phyloP scores from a whole-genome alignment of 2,329 filamentous ascomycete species.

The Annulohypoxylon truncatum region DNA sequence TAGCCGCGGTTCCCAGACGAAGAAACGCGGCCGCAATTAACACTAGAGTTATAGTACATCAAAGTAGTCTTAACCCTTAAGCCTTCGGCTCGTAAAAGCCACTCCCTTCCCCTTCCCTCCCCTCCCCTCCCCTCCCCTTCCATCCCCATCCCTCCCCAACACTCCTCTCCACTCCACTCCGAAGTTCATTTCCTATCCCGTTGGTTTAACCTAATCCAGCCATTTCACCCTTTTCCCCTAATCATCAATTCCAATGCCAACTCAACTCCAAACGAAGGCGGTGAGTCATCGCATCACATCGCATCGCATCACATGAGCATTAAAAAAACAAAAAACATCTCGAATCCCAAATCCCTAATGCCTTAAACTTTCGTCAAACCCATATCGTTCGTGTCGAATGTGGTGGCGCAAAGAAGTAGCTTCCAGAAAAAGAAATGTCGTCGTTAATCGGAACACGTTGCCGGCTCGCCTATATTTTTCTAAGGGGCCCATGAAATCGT shows the following conservation, averaged over 20 bases:
- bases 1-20: slow-evolving; percentile 8
- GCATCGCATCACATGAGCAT: slow-evolving; percentile 10
- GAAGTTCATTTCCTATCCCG: not conserved
- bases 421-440: slow-evolving; percentile 5
- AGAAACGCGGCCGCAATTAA: slow-evolving; percentile 11
- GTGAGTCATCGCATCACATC: slow-evolving; percentile 14
- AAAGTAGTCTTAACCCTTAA: not conserved
- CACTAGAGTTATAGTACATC: slow-evolving; percentile 16
- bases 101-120: not conserved
- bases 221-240: not conserved
- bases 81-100: not conserved
- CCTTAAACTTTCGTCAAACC: slow-evolving; percentile 7
- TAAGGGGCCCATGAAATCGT: not conserved
- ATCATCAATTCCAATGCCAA: slow-evolving; percentile 9
- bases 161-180: not conserved
- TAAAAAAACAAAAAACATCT: not conserved
- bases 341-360: not conserved
- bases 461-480: not conserved
- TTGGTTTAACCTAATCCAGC: not conserved
- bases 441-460: slow-evolving; percentile 24
- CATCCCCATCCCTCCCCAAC: no score
- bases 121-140: not conserved
- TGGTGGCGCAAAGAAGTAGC: slow-evolving; percentile 1
- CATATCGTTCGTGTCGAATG: slow-evolving; percentile 2
- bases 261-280: slow-evolving; percentile 16